Evolutionary conservation across 2,329 filamentous ascomycete genomes (phyloP), one percentile per base, ranked within the genome.

Genomic region (Arthroderma sp.): DNA sequence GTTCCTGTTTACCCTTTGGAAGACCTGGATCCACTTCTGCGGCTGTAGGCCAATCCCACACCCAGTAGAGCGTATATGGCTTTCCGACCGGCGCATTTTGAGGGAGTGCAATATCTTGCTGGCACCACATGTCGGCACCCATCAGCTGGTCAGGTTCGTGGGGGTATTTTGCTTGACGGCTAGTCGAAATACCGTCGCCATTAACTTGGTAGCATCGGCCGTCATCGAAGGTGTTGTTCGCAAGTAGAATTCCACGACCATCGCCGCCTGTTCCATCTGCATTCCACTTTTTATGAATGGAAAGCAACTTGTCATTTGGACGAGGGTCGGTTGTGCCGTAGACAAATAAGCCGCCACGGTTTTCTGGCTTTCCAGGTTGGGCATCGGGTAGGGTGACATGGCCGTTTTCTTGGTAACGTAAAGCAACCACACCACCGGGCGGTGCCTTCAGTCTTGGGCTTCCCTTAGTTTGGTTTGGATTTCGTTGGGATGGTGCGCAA

Each of bases 1-100:
- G 58, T 51, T 71, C 68, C 38, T 58, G 51, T 52, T 69, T 69
- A 36, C 66, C 67, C 5, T 64, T 51, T n/a, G 63, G 62, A 22
- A 64, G 52, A 6, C 50, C 55, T 10, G 61, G 53, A 48, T 66
- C 58, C 11, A 50, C 58, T 33, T 56, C 54, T 7, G 64, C 56
- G n/a, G 52, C 69, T 9, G 77, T 80, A 2, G 82, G 81, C 86
- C 87, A 98, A 63, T 94, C 83, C 91, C 91, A 96, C 38, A 95
- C 82, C 89, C 89, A 96, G 70, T 94, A 94, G 42, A 94, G 66
- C 3, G 86, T 89, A 61, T 88, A 85, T 29, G 73, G 72, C 29
- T 79, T 74, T 38, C 78, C 78, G 6, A 70, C 62, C n/a, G 73
- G 63, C 39, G 78, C 68, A 53, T 83, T 74, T 4, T 69, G 58